Evolutionary conservation across 176 grass and related monocot genomes (phyloP), one percentile per base, ranked within the genome.

Genomic region (Aegilops tauschii): DNA sequence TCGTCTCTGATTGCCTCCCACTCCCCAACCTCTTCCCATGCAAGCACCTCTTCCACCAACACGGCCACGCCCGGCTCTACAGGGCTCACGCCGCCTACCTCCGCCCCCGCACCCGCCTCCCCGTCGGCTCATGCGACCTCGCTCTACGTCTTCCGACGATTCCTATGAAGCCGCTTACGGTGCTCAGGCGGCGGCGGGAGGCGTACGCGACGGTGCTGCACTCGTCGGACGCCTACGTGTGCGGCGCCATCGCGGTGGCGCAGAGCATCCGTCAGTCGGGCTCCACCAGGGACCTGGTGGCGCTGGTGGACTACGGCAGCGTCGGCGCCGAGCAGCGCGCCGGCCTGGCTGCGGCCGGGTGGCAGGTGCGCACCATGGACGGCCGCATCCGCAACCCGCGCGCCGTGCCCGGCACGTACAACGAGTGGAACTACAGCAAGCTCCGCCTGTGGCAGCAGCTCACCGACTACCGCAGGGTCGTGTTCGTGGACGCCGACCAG

Each of bases 391-490:
- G 92, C 31, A 94, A 97, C 79, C 94, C 94, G 1, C 91, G 78
- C 44, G 94, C 94, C 6, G 61, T 61, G 61, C 44, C 59, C 4
- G 78, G 86, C 58, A 39, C 94, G 12, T 97, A 94, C 69, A 97
- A 97, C 69, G 94, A 97, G 80, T 97, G 89, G 89, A 97, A 94
- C 86, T 94, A 97, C 69, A 97, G 94, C 89, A 97, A 97, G 85
- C 90, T 97, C 85, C 88, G 92, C 44, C 86, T 97, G 17, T 97
- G 94, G 94, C 94, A 97, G 90, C 94, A 94, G 88, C 94, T 97
- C 5, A 97, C 90, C 1, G 92, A 97, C 30, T 97, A 97, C 58
- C 83, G 92, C 23, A 94, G 82, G 79, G 62, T 97, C 23, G 83
- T 97, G 13, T 97, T 97, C 85, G 86, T 97, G 1, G 92, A 97